A percentile compares a stretch with the other conserved stretches of the same genome.
Conservation (phyloP, 306 rosid species). For the Myrica gale region DNA sequence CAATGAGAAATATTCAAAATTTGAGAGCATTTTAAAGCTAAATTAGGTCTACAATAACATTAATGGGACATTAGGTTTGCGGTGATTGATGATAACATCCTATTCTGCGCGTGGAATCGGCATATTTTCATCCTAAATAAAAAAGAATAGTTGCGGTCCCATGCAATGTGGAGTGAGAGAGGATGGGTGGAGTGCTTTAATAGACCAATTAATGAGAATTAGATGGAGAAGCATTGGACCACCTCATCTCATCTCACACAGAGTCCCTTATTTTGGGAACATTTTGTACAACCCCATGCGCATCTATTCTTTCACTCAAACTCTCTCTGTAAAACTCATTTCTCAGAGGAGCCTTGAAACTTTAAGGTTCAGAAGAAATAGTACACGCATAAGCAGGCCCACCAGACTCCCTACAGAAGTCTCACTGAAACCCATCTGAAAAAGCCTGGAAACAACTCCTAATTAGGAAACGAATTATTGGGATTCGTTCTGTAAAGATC, state of each 20-base stretch:
- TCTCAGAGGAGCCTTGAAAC: not conserved
- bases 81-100: not conserved
- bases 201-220: slow-evolving; percentile 64
- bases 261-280: slow-evolving; percentile 61
- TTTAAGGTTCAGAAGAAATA: not conserved
- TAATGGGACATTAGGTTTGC: not conserved
- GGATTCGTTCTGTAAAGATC: slow-evolving; percentile 48
- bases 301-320: slow-evolving; percentile 36
- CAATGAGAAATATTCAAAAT: too few relatives aligned
- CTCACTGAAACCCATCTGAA: slow-evolving; percentile 50
- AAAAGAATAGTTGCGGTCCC: slow-evolving; percentile 43
- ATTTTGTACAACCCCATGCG: slow-evolving; percentile 34
- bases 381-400: not conserved
- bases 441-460: slow-evolving; percentile 68
- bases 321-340: not conserved
- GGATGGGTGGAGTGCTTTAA: slow-evolving; percentile 64
- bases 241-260: slow-evolving; percentile 53
- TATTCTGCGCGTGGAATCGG: slow-evolving; percentile 43
- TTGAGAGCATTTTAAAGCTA: too few relatives aligned
- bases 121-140: slow-evolving; percentile 22
- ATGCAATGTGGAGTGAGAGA: slow-evolving; percentile 16
- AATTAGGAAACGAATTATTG: slow-evolving; percentile 49
- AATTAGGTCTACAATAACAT: not conserved
- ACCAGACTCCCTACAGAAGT: slow-evolving; percentile 26
- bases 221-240: slow-evolving; percentile 71